A percentile compares a stretch with the other conserved stretches of the same genome.
Evolutionary conservation across 225 moss, liverwort and hornwort genomes (phyloP).

Genomic region (Takakia lepidozioides): DNA sequence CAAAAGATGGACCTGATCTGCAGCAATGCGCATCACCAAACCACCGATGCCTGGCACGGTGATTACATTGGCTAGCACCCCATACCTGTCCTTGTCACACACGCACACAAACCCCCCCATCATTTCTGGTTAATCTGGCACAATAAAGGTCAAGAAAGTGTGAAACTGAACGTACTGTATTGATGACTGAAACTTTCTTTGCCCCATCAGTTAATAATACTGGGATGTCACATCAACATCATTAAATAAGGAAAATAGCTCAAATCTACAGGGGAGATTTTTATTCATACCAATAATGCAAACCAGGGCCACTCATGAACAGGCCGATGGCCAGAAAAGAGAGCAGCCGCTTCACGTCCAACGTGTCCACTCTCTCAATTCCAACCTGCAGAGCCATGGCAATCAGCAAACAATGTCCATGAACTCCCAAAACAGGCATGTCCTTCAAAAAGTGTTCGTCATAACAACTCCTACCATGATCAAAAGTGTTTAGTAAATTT

Average conservation of each 20-base stretch:
- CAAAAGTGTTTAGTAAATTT: too few species aligned
- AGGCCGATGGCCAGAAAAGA: slow-evolving; percentile 77
- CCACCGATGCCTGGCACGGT: slow-evolving; percentile 64
- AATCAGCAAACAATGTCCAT: neutral
- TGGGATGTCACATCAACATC: neutral
- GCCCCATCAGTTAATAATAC: too few species aligned
- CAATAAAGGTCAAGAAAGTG: too few species aligned
- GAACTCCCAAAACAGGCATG: neutral
- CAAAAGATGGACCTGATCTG: slow-evolving; percentile 66
- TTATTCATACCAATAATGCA: slow-evolving; percentile 74
- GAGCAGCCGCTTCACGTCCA: slow-evolving; percentile 51
- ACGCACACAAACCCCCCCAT: neutral
- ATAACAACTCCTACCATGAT: too few species aligned
- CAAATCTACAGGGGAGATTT: neutral
- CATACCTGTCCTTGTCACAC: slow-evolving; percentile 53
- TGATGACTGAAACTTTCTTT: too few species aligned
- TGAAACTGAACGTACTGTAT: too few species aligned
- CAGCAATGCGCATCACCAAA: slow-evolving; percentile 66
- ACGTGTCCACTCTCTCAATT: slow-evolving; percentile 25
- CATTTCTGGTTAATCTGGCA: too few species aligned
- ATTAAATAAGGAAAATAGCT: neutral
- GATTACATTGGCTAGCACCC: slow-evolving; percentile 57
- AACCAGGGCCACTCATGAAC: slow-evolving; percentile 82
- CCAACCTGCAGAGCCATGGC: slow-evolving; percentile 34
- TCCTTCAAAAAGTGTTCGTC: too few species aligned